phyloP scores from a whole-genome alignment of 805 yeast species.

The Candida pseudofarinosa region DNA sequence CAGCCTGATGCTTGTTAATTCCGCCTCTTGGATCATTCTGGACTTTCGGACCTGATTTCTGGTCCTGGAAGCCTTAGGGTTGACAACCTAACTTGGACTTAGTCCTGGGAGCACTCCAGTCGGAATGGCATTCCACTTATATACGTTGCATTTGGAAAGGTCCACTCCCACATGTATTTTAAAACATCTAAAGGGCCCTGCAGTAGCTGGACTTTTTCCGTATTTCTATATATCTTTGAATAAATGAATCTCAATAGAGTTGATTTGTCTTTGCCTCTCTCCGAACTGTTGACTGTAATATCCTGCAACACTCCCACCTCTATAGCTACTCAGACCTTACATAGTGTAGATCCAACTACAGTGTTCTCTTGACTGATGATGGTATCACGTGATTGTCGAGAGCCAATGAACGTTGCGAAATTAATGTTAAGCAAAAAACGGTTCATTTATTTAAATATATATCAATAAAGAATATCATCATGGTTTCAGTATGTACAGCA shows the following conservation, averaged over 20 bases:
- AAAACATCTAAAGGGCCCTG: background rate
- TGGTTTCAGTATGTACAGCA: slow-evolving; percentile 4
- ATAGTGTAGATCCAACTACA: background rate
- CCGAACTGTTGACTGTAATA: too few species aligned
- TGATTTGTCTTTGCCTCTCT: too few species aligned
- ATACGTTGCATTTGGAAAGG: background rate
- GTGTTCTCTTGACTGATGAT: background rate
- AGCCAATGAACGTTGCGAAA: slow-evolving; percentile 1
- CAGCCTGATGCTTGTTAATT: slow-evolving; percentile 40
- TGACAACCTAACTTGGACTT: background rate
- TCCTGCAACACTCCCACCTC: too few species aligned
- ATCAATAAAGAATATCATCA: background rate
- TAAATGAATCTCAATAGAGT: too few species aligned
- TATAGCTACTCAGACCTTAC: background rate
- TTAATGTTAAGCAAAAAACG: background rate
- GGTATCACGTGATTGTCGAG: background rate
- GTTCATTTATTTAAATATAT: background rate
- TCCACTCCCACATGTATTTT: background rate
- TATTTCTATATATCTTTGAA: too few species aligned
- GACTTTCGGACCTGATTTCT: background rate
- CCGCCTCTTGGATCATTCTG: background rate
- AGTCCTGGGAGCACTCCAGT: too few species aligned
- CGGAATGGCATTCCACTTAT: background rate
- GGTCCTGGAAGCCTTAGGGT: background rate
- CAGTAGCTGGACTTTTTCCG: background rate